Percentiles rank a stretch among this genome's conserved stretches.
Conservation (phyloP, 2,329 filamentous ascomycete genomes). For the Coniochaeta prunicola region DNA sequence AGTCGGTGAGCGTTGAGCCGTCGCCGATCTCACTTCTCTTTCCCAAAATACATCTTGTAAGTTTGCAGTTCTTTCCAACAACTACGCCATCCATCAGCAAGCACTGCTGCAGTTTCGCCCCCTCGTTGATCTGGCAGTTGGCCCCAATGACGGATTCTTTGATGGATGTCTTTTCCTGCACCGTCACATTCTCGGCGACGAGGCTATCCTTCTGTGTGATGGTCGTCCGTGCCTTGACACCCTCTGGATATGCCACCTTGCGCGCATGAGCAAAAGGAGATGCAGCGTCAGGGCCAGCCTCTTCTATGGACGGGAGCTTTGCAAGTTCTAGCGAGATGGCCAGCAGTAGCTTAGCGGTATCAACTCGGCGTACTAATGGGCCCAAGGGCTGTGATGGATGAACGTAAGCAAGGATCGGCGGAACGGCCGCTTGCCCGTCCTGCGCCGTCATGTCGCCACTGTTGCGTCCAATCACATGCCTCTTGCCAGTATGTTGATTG, state of each 20-base stretch:
- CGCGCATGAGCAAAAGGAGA: conserved; percentile 71
- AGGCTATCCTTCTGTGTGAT: conserved; percentile 77
- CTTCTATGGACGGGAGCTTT: conserved; percentile 67
- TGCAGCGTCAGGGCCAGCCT: conserved; percentile 45
- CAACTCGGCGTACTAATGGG: conserved; percentile 77
- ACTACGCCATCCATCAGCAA: conserved; percentile 88
- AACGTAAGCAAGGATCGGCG: conserved; percentile 75
- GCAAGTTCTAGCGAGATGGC: conserved; percentile 79
- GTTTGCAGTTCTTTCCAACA: conserved; percentile 73
- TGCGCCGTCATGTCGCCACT: conserved; percentile 13
- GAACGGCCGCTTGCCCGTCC: conserved; percentile 35
- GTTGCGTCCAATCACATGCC: background rate
- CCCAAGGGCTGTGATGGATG: conserved; percentile 51
- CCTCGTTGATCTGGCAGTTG: conserved; percentile 77
- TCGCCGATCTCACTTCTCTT: conserved; percentile 77
- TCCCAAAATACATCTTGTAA: conserved; percentile 84
- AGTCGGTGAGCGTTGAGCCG: conserved; percentile 72
- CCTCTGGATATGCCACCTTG: conserved; percentile 79
- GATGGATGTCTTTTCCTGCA: conserved; percentile 85
- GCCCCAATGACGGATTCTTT: conserved; percentile 87
- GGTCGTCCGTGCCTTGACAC: conserved; percentile 72
- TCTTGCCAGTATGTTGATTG: background rate
- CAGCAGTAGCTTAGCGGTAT: conserved; percentile 76
- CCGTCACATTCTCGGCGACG: conserved; percentile 79
- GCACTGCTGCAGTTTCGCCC: conserved; percentile 81